Evolutionary conservation across 176 grass and related monocot genomes (phyloP), one percentile per base, ranked within the genome.

Genomic region (Juncus inflexus): DNA sequence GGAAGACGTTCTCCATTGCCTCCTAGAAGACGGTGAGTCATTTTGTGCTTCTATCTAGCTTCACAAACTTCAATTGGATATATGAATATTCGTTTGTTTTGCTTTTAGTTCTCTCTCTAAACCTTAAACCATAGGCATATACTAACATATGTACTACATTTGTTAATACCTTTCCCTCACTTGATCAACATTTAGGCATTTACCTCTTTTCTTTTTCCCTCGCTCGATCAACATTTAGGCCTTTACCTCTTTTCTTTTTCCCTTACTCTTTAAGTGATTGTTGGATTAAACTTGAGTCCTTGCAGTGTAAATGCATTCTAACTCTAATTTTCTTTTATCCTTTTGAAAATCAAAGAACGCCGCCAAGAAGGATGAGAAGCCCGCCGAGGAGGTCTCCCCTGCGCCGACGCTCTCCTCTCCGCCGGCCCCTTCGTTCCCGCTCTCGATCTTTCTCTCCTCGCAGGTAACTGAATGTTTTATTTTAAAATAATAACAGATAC

Each of bases 401-500:
- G 11, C 83, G 76, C 40, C 94, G 77, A 50, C 83, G 92, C 36
- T 97, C 92, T 37, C 92, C 92, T 58, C 71, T 87, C 78, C 88
- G 85, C 35, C 80, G 94, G 7, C 94, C 88, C 69, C 64, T 55
- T 79, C 94, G 52, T 43, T 91, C 87, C 7, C 84, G 50, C 15
- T 92, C 94, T 9, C 90, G 85, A 84, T 99, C 94, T 43, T 61
- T 90, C 36, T 99, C 94, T 64, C 94, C 94, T 80, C 73, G 88
- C 63, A 99, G 88, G 94, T 99, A 97, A 74, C 42, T 9, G 5
- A 19, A n/a, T 55, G 37, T 10, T 6, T 14, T 36, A 7, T 15
- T 74, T 63, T 50, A 28, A 28, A 28, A 28, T 28, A 28, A 28
- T 28, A 28, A 28, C 19, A 28, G 0, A 28, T 28, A 28, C 19